Evolutionary conservation across 1,284 basidiomycete genomes (phyloP), one percentile per base, ranked within the genome.

Genomic region (Melampsora larici-populina): DNA sequence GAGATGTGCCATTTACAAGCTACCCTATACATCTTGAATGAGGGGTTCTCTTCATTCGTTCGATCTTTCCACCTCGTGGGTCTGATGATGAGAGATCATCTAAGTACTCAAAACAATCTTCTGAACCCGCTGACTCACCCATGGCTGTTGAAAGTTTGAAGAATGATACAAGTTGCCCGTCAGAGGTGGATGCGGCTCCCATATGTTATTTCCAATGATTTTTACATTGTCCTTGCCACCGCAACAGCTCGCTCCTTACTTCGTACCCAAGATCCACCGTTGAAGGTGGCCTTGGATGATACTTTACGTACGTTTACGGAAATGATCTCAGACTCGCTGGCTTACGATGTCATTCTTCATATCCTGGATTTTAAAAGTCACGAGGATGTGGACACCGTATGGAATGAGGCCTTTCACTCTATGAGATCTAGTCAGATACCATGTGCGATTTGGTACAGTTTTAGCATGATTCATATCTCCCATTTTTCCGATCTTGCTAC

Each of bases 401-500:
- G 72, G 72, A 51, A 65, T 74, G 72, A 63, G 24, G 43, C 62
- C n/a, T 13, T 66, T 24, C 11, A 36, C 63, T 66, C 63, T 40
- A 36, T 74, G 18, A 74, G 62, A 36, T 66, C 63, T 18, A 26
- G 62, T 55, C 40, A 74, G 29, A 43, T 65, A 49, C 63, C 72
- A 31, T 67, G 24, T 64, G 72, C 63, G 36, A 21, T 58, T 21
- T 74, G 72, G 72, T 31, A 74, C 36, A 24, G 24, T 43, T 58
- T 74, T n/a, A 67, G 48, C 26, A 74, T 63, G 24, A 24, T 33
- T 29, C 48, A 74, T 26, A 40, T 74, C 18, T 74, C 72, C 8
- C 48, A 74, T 17, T 74, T 74, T 55, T 36, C 63, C 15, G 64
- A 26, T 49, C 48, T 55, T 11, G 72, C 72, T 26, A 74, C 72